Conservation (phyloP, 2,329 filamentous ascomycete genomes). For the Trichoderma oligosporum region DNA sequence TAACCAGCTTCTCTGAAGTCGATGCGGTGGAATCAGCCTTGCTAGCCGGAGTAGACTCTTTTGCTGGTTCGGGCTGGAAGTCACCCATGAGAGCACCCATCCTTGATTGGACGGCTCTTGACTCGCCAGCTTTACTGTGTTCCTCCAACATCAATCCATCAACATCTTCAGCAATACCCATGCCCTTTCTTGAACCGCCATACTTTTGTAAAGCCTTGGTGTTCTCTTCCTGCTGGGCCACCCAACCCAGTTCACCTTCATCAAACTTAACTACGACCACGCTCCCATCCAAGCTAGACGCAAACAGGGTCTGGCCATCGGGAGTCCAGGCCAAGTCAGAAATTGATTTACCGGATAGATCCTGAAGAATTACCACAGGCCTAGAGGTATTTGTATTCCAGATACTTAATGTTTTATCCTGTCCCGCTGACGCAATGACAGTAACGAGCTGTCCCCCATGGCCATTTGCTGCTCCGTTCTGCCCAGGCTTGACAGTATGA, state of each 20-base stretch:
- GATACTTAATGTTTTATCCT: constrained; percentile 92
- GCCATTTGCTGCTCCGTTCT: constrained; percentile 47
- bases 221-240: constrained; percentile 81
- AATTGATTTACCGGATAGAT: constrained; percentile 85
- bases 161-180: constrained; percentile 86
- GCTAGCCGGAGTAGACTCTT: constrained; percentile 42
- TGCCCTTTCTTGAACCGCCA: constrained; percentile 79
- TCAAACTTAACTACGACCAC: constrained; percentile 81
- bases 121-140: constrained; percentile 85
- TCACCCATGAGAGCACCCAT: constrained; percentile 99
- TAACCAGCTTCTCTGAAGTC: constrained; percentile 32
- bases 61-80: constrained; percentile 54
- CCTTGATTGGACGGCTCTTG: constrained; percentile 82
- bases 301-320: constrained; percentile 81
- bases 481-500: constrained; percentile 62
- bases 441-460: constrained; percentile 61
- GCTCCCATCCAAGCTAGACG: constrained; percentile 83
- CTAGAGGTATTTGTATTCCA: constrained; percentile 97
- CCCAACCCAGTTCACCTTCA: constrained; percentile 82
- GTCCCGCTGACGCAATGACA: constrained; percentile 92
- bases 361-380: constrained; percentile 84
- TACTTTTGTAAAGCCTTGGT: constrained; percentile 91
- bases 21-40: constrained; percentile 19
- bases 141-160: constrained; percentile 85
- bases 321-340: constrained; percentile 93